These are phyloP conservation scores for Monosporascus cannonballus DNA, from an alignment of 2,329 filamentous ascomycete species.

Conservation along the genomic window DNA sequence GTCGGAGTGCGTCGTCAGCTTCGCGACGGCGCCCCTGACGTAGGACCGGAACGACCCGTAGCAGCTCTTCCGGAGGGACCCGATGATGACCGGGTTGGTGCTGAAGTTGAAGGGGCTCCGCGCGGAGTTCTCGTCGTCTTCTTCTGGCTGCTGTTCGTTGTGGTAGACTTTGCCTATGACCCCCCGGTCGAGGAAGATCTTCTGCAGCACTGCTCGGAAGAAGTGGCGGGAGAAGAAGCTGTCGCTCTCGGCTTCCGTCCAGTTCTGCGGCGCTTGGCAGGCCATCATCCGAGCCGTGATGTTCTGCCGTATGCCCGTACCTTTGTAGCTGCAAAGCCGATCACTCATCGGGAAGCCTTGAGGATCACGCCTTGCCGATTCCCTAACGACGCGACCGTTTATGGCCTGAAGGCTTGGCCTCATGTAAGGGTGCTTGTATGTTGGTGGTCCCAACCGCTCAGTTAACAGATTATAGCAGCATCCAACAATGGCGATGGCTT, in stretches of 20 bases:
- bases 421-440: slow-evolving; percentile 75
- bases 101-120: slow-evolving; percentile 46
- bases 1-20: slow-evolving; percentile 55
- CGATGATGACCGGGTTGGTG: slow-evolving; percentile 79
- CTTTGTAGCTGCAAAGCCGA: slow-evolving; percentile 52
- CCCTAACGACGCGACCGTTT: slow-evolving; percentile 62
- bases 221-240: slow-evolving; percentile 90
- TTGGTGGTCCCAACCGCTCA: slow-evolving; percentile 79
- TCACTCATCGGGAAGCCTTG: slow-evolving; percentile 93
- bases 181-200: slow-evolving; percentile 81
- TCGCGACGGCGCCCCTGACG: slow-evolving; percentile 72
- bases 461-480: slow-evolving; percentile 98
- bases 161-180: slow-evolving; percentile 60
- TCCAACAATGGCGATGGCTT: slow-evolving; percentile 89
- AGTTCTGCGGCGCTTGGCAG: slow-evolving; percentile 90
- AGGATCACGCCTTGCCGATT: slow-evolving; percentile 70
- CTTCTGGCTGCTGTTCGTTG: slow-evolving; percentile 24
- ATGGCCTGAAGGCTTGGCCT: slow-evolving; percentile 62
- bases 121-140: slow-evolving; percentile 9
- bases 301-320: slow-evolving; percentile 72
- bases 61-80: slow-evolving; percentile 72
- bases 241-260: slow-evolving; percentile 75
- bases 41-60: slow-evolving; percentile 73
- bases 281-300: slow-evolving; percentile 98
- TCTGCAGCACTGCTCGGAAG: slow-evolving; percentile 84